Conservation (phyloP, 345 rosid genomes). For the Salix brachista region DNA sequence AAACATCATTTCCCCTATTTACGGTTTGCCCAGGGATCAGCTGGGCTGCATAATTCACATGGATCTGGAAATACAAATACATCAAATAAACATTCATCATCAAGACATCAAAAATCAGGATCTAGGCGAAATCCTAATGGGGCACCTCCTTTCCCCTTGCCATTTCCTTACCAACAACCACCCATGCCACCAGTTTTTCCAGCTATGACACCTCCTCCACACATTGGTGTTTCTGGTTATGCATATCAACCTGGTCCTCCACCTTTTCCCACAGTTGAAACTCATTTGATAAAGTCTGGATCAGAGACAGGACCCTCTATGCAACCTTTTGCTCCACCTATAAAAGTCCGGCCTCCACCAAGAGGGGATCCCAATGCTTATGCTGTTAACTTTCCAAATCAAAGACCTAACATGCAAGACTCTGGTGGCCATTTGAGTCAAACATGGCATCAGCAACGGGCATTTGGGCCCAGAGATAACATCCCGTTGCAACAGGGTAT, state of each 20-base stretch:
- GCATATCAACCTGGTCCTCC: slow-evolving; percentile 55
- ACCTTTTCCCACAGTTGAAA: slow-evolving; percentile 58
- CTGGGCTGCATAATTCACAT: slow-evolving; percentile 53
- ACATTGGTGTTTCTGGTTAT: slow-evolving; percentile 57
- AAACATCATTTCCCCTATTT: not conserved
- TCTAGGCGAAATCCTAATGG: slow-evolving; percentile 52
- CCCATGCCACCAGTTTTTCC: slow-evolving; percentile 45
- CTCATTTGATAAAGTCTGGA: slow-evolving; percentile 56
- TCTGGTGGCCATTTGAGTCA: slow-evolving; percentile 41
- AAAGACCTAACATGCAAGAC: slow-evolving; percentile 52
- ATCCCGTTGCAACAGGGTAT: slow-evolving; percentile 55
- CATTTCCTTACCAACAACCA: slow-evolving; percentile 53
- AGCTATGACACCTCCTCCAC: slow-evolving; percentile 61
- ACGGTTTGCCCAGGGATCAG: slow-evolving; percentile 40
- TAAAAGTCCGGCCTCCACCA: slow-evolving; percentile 46
- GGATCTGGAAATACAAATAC: slow-evolving; percentile 51
- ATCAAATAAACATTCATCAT: slow-evolving; percentile 46
- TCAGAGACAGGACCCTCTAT: slow-evolving; percentile 38
- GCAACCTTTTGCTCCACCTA: slow-evolving; percentile 56
- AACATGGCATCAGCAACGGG: slow-evolving; percentile 64
- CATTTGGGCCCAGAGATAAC: slow-evolving; percentile 48
- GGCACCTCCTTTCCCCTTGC: slow-evolving; percentile 55
- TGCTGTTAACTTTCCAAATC: slow-evolving; percentile 35
- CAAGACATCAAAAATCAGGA: slow-evolving; percentile 60
- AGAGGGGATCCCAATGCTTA: slow-evolving; percentile 56